Conservation (phyloP, 306 rosid species). For the Trifolium repens region DNA sequence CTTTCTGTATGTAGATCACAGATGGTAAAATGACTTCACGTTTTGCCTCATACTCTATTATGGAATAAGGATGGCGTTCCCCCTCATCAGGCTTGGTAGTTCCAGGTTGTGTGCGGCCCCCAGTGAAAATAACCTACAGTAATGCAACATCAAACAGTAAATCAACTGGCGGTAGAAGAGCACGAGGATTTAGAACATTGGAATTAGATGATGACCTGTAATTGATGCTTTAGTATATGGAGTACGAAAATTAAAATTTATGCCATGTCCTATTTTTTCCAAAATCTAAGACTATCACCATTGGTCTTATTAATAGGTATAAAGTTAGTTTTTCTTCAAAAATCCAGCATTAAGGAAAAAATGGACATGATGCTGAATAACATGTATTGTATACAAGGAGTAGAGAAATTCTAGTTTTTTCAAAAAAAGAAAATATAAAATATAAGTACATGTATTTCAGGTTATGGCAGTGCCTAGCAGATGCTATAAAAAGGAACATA, state of each 20-base stretch:
- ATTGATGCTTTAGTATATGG: slow-evolving; percentile 14
- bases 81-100: slow-evolving; percentile 99
- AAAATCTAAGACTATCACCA: slow-evolving; percentile 1
- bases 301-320: background rate
- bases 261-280: slow-evolving; percentile 6
- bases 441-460: background rate
- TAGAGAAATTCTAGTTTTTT: background rate
- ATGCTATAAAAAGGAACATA: background rate
- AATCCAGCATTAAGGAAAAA: background rate
- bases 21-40: slow-evolving; percentile 87
- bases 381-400: background rate
- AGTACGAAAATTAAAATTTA: slow-evolving; percentile 7
- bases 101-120: slow-evolving; percentile 99
- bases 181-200: slow-evolving; percentile 19
- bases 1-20: slow-evolving; percentile 92
- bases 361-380: slow-evolving; percentile 5
- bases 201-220: background rate
- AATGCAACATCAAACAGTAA: slow-evolving; percentile 1
- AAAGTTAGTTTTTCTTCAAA: background rate
- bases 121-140: slow-evolving; percentile 89
- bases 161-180: slow-evolving; percentile 10
- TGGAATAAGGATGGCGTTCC: slow-evolving; percentile 94
- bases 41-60: slow-evolving; percentile 80
- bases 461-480: background rate
- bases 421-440: background rate